Conservation (phyloP, 768 basidiomycete species). For the Russula dissimulans region DNA sequence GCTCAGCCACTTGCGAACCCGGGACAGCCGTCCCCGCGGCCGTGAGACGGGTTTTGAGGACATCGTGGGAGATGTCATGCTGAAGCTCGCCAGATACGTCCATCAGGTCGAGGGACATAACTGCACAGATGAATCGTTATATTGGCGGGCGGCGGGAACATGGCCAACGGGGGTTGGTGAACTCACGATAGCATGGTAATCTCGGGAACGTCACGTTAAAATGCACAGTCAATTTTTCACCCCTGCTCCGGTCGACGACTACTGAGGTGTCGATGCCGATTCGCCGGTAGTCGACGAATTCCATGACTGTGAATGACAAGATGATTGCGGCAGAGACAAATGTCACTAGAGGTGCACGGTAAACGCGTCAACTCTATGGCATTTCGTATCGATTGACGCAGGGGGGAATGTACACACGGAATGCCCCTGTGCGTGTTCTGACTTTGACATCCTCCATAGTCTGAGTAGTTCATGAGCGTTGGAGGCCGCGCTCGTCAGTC, state of each 20-base stretch:
- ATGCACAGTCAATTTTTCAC: conserved; percentile 86
- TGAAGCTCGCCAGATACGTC: conserved; percentile 97
- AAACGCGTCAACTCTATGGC: conserved; percentile 1
- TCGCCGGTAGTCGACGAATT: conserved; percentile 91
- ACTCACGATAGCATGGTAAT: conserved; percentile 93
- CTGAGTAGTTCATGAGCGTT: conserved; percentile 32
- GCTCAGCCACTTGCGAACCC: conserved; percentile 45
- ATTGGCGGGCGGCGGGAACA: neutral
- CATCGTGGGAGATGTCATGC: conserved; percentile 81
- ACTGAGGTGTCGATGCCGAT: conserved; percentile 85
- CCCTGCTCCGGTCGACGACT: conserved; percentile 88
- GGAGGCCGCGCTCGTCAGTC: neutral
- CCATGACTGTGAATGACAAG: conserved; percentile 81
- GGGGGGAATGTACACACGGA: conserved; percentile 45
- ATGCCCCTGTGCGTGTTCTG: conserved; percentile 89
- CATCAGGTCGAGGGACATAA: conserved; percentile 94
- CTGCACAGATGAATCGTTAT: conserved; percentile 33
- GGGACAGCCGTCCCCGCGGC: conserved; percentile 49
- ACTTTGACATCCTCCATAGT: conserved; percentile 99
- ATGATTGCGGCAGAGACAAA: conserved; percentile 89
- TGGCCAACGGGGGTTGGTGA: too few relatives aligned
- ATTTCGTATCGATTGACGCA: neutral
- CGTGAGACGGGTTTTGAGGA: conserved; percentile 74
- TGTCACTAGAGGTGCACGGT: conserved; percentile 55
- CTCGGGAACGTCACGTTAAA: conserved; percentile 93